Evolutionary conservation across 1,284 basidiomycete species (phyloP).

Genomic region (Cutaneotrichosporon mucoides): DNA sequence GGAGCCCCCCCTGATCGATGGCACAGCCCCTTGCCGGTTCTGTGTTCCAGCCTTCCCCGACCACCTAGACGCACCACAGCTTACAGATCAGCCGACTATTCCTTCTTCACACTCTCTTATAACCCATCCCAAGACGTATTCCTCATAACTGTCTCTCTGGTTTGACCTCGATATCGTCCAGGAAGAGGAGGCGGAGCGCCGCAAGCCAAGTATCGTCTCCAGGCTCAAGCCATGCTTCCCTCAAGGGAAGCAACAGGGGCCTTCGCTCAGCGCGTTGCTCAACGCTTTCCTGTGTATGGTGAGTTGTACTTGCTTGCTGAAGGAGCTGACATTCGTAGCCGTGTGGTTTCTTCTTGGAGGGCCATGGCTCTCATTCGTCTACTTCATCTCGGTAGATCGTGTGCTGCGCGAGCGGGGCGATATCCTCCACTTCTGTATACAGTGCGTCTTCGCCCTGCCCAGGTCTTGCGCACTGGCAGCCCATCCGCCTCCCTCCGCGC

Average conservation of each 20-base stretch:
- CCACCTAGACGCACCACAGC: too few species aligned
- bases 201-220: not conserved
- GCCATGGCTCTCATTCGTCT: constrained; percentile 31
- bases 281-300: constrained; percentile 7
- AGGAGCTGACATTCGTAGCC: constrained; percentile 1
- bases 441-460: constrained; percentile 27
- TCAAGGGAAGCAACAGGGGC: not conserved
- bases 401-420: constrained; percentile 25
- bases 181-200: too few species aligned
- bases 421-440: constrained; percentile 26
- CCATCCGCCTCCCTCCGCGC: constrained; percentile 5
- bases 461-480: too few species aligned
- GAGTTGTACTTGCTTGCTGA: not conserved
- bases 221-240: too few species aligned
- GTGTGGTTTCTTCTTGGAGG: constrained; percentile 21
- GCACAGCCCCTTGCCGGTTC: too few species aligned
- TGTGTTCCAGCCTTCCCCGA: too few species aligned
- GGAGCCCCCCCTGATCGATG: not conserved
- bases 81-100: not conserved
- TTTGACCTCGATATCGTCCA: too few species aligned
- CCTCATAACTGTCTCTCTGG: too few species aligned
- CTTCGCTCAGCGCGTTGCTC: not conserved
- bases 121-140: not conserved
- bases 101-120: not conserved
- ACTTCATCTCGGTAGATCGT: constrained; percentile 28